Conservation (phyloP, 176 grass and related monocot genomes). For the Aegilops tauschii region DNA sequence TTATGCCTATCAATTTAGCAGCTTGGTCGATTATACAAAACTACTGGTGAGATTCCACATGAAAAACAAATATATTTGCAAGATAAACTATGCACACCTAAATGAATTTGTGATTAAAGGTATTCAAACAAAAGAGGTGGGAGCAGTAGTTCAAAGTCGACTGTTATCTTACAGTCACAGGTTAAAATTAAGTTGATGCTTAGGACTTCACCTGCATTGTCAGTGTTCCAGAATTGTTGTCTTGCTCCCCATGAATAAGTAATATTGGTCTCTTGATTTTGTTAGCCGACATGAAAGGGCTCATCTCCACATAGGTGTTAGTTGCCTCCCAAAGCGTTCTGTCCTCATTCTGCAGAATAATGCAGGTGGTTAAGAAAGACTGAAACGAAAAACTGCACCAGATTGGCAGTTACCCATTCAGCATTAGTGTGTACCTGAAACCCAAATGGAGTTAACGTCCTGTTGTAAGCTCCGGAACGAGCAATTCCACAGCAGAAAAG, state of each 20-base stretch:
- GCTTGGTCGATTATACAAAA: neutral
- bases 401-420: neutral
- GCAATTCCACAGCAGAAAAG: constrained; percentile 90
- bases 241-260: constrained; percentile 97
- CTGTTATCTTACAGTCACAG: neutral
- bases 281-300: constrained; percentile 96
- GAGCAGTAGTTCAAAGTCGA: constrained; percentile 2
- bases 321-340: constrained; percentile 97
- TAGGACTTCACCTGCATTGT: constrained; percentile 84
- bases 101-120: neutral
- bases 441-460: constrained; percentile 97
- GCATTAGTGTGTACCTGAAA: constrained; percentile 70
- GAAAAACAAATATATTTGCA: constrained; percentile 11
- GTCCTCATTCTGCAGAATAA: constrained; percentile 86
- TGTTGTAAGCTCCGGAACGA: constrained; percentile 99
- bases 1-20: neutral
- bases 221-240: constrained; percentile 96
- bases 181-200: neutral
- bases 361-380: neutral
- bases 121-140: constrained; percentile 1
- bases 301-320: constrained; percentile 89
- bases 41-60: neutral
- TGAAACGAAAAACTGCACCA: neutral
- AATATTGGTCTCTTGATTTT: constrained; percentile 99
- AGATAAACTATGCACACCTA: neutral